A percentile compares a stretch with the other conserved stretches of the same genome.
phyloP scores from a whole-genome alignment of 1,284 basidiomycete species.

The Trichosporon inkin region DNA sequence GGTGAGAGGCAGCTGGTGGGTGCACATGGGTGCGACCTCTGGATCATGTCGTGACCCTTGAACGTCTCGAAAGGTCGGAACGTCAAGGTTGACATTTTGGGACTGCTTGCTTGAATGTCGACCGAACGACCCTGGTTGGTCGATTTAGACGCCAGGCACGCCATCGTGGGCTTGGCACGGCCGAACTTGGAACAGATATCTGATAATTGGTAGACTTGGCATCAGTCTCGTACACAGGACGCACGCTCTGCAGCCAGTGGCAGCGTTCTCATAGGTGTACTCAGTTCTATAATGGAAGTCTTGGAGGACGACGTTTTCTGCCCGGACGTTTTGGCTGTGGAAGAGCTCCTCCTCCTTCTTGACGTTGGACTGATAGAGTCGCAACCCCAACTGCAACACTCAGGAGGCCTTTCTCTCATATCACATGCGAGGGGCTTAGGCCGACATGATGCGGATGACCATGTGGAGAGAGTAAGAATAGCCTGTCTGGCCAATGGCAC shows the following conservation, averaged over 20 bases:
- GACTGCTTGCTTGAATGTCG: background rate
- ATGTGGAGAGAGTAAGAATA: no score
- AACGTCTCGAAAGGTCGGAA: background rate
- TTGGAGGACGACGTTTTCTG: no score
- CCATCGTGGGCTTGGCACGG: slow-evolving; percentile 7
- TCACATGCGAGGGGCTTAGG: no score
- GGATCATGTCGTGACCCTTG: background rate
- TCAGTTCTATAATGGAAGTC: no score
- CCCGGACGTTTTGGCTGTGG: no score
- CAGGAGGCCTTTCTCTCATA: no score
- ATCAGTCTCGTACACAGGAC: background rate
- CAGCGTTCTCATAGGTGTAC: background rate
- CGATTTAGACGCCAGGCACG: background rate
- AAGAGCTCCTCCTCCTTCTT: no score
- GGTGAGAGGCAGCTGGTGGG: background rate
- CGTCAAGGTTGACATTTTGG: background rate
- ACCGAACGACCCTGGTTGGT: slow-evolving; percentile 5
- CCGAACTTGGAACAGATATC: slow-evolving; percentile 3
- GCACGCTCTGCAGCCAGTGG: background rate
- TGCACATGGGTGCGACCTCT: background rate
- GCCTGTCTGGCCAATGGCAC: no score
- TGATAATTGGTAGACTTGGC: slow-evolving; percentile 2
- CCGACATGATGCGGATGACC: no score
- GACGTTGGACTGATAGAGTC: no score
- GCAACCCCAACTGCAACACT: no score